These are phyloP conservation scores for Tulasnella sp. DNA, from an alignment of 768 basidiomycete species.

Conservation along the genomic window DNA sequence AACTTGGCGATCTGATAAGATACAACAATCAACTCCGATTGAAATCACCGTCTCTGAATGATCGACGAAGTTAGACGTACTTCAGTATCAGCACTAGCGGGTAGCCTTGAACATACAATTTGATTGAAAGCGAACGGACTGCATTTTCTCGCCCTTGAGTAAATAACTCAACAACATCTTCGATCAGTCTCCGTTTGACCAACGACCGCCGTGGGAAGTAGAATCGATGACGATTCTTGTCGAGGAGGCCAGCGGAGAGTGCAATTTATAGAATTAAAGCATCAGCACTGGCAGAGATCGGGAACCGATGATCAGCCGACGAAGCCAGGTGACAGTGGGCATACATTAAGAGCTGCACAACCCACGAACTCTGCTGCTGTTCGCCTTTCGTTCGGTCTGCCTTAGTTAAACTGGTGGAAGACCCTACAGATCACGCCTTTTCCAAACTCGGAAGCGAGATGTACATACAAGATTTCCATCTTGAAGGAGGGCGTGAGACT, in stretches of 20 bases:
- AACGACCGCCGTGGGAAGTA: too few relatives aligned
- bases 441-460: constrained; percentile 62
- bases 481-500: constrained; percentile 75
- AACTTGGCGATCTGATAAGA: background rate
- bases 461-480: constrained; percentile 67
- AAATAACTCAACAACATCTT: constrained; percentile 4
- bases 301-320: background rate
- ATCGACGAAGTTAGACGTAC: background rate
- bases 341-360: too few relatives aligned
- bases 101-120: background rate
- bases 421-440: constrained; percentile 67
- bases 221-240: constrained; percentile 1
- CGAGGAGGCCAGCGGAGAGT: constrained; percentile 7
- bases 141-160: constrained; percentile 8
- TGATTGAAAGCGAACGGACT: background rate
- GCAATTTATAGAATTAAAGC: constrained; percentile 65
- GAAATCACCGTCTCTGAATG: background rate
- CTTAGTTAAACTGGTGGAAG: constrained; percentile 73
- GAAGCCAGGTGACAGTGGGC: too few relatives aligned
- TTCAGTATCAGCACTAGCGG: background rate
- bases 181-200: background rate
- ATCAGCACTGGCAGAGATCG: constrained; percentile 42
- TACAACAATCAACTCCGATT: background rate
- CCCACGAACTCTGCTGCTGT: constrained; percentile 10
- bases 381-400: constrained; percentile 34